Conservation (phyloP, 2,329 filamentous ascomycete genomes). For the Xylaria sp. region DNA sequence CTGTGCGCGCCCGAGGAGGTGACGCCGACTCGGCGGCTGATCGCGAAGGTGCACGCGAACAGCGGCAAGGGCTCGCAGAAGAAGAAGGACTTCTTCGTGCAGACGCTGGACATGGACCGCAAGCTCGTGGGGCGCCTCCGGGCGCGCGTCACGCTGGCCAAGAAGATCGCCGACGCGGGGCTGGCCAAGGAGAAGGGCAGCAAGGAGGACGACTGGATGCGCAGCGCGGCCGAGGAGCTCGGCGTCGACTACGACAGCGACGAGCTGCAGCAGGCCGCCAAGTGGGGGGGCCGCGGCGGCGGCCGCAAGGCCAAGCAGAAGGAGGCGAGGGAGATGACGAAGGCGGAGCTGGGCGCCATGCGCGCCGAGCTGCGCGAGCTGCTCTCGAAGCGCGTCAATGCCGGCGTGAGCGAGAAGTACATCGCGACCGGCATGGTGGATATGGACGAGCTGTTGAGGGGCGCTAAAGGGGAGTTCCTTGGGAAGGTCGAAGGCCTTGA, state of each 20-base stretch:
- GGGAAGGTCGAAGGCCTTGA: constrained; percentile 53
- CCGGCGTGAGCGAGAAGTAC: constrained; percentile 86
- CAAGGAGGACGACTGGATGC: constrained; percentile 83
- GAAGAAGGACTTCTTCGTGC: constrained; percentile 68
- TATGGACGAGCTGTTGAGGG: constrained; percentile 69
- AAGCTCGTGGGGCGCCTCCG: constrained; percentile 76
- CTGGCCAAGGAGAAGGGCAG: constrained; percentile 86
- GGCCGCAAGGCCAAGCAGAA: constrained; percentile 76
- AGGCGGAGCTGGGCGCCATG: constrained; percentile 71
- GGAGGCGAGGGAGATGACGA: constrained; percentile 67
- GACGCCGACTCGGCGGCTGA: constrained; percentile 76
- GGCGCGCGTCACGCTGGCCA: constrained; percentile 77
- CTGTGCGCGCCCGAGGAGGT: constrained; percentile 93
- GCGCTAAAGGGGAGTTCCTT: constrained; percentile 68
- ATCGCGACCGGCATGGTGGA: constrained; percentile 84
- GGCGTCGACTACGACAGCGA: constrained; percentile 94
- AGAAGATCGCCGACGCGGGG: constrained; percentile 79
- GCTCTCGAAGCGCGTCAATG: constrained; percentile 74
- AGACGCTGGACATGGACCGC: constrained; percentile 81
- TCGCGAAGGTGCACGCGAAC: constrained; percentile 81
- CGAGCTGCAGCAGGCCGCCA: constrained; percentile 70
- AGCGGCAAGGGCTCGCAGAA: constrained; percentile 50
- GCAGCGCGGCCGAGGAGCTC: constrained; percentile 83
- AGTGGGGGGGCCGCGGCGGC: constrained; percentile 68
- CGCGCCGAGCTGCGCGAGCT: constrained; percentile 73